Conservation (phyloP, 371 early-diverging fungal species). For the Apophysomyces sp. region DNA sequence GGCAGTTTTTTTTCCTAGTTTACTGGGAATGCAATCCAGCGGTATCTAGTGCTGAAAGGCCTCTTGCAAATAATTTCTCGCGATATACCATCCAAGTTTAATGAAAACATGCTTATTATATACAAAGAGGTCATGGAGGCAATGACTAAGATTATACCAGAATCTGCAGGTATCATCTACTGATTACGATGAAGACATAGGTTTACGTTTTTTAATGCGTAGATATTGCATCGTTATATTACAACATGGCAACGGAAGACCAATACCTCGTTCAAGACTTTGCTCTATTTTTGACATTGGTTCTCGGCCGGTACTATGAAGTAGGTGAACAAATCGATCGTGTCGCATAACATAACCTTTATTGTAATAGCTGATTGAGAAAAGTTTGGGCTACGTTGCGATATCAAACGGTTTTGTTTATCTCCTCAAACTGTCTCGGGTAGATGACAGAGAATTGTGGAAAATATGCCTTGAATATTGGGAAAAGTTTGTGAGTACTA, state of each 20-base stretch:
- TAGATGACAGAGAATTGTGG: constrained; percentile 95
- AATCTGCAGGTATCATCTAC: constrained; percentile 81
- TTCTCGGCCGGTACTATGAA: constrained; percentile 76
- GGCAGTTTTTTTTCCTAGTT: too few relatives aligned
- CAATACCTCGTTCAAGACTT: constrained; percentile 40
- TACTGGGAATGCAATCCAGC: too few relatives aligned
- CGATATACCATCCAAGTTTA: constrained; percentile 61
- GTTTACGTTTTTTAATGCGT: constrained; percentile 60
- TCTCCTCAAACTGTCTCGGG: constrained; percentile 80
- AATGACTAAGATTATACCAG: constrained; percentile 68
- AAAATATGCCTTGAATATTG: constrained; percentile 97
- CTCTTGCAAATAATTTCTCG: neutral
- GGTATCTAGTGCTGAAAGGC: neutral
- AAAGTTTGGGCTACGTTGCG: neutral
- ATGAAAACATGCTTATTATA: neutral
- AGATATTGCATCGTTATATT: constrained; percentile 81
- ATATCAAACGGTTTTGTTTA: constrained; percentile 72
- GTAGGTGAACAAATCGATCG: constrained; percentile 33
- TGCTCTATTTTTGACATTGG: constrained; percentile 70
- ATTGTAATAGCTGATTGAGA: neutral
- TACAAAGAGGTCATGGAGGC: neutral
- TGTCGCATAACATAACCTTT: neutral
- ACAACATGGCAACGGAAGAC: constrained; percentile 56
- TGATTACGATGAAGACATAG: constrained; percentile 29
- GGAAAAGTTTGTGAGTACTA: constrained; percentile 82